These are phyloP conservation scores for Gilbertella persicaria DNA, from an alignment of 371 early-diverging fungal species.

Conservation along the genomic window DNA sequence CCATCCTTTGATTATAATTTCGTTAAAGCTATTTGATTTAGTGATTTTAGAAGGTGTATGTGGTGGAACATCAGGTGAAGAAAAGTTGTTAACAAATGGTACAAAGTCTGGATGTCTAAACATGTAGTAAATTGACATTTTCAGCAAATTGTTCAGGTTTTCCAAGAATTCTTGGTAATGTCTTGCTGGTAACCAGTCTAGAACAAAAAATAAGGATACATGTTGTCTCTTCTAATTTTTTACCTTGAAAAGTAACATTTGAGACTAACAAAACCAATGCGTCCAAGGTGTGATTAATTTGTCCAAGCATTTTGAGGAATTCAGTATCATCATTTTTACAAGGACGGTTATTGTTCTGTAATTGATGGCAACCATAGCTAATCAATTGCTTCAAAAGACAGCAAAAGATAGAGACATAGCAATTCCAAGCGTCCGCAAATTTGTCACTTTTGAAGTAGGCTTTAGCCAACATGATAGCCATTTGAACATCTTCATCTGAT, in stretches of 20 bases:
- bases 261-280: constrained; percentile 7
- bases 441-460: constrained; percentile 29
- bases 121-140: constrained; percentile 38
- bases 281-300: constrained; percentile 15
- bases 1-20: constrained; percentile 34
- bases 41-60: constrained; percentile 40
- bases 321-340: constrained; percentile 30
- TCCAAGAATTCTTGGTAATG: not conserved
- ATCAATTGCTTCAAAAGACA: constrained; percentile 26
- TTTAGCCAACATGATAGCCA: constrained; percentile 20
- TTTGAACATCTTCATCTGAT: constrained; percentile 21
- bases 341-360: not conserved
- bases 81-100: constrained; percentile 46
- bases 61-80: constrained; percentile 23
- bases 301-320: constrained; percentile 25
- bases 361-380: constrained; percentile 26
- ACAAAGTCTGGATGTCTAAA: constrained; percentile 53
- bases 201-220: not conserved
- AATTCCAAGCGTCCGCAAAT: constrained; percentile 36
- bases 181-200: constrained; percentile 10
- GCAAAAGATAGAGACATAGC: constrained; percentile 25
- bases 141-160: not conserved
- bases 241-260: constrained; percentile 8
- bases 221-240: not conserved
- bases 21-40: constrained; percentile 33